Evolutionary conservation across 371 early-diverging fungal species (phyloP).

Genomic region (Dichotomocladium elegans): DNA sequence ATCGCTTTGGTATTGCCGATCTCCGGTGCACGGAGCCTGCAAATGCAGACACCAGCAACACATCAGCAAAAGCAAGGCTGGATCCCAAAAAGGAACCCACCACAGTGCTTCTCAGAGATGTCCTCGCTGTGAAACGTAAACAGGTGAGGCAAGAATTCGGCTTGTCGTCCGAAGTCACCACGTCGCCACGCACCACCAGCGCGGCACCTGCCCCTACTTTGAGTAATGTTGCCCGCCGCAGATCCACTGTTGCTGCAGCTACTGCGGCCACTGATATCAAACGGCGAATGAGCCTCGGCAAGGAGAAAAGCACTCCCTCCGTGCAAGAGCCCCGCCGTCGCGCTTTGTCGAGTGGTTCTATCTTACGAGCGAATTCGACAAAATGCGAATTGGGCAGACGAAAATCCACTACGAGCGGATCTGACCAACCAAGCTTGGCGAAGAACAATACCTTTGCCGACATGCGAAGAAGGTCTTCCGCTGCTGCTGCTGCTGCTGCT

Average conservation of each 20-base stretch:
- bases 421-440: too few species aligned
- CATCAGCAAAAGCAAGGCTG: background rate
- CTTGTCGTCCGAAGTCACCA: conserved; percentile 14
- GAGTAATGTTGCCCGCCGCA: background rate
- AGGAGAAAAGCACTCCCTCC: conserved; percentile 19
- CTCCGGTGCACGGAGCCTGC: conserved; percentile 1
- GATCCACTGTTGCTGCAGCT: background rate
- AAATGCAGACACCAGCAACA: background rate
- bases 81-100: conserved; percentile 1
- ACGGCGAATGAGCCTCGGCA: conserved; percentile 22
- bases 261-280: conserved; percentile 5
- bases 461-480: too few species aligned
- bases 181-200: conserved; percentile 4
- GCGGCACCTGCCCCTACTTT: background rate
- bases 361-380: too few species aligned
- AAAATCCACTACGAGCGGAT: too few species aligned
- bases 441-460: too few species aligned
- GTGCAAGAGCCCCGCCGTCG: conserved; percentile 21
- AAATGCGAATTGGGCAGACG: too few species aligned
- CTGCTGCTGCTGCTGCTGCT: too few species aligned
- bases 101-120: conserved; percentile 21
- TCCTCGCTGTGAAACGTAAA: conserved; percentile 26
- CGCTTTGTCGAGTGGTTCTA: conserved; percentile 30
- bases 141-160: conserved; percentile 25
- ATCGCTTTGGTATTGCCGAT: conserved; percentile 8